Percentiles rank a stretch among this genome's conserved stretches.
Conservation (phyloP, 805 yeast genomes). For the Saccharomycopsis vini region DNA sequence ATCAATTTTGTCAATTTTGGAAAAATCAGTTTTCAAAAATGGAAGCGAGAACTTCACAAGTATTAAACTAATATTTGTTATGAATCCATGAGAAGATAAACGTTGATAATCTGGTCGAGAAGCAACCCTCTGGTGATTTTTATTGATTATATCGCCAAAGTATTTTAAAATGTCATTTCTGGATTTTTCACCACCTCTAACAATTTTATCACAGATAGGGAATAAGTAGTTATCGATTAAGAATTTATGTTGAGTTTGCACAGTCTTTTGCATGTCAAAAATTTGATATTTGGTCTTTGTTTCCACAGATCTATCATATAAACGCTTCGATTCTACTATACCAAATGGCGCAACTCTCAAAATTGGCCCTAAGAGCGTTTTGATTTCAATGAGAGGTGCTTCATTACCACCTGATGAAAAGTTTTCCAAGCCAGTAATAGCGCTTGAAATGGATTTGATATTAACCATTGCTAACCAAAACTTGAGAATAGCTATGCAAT, state of each 20-base stretch:
- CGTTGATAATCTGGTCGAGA: conserved; percentile 63
- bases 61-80: conserved; percentile 65
- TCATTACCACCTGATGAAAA: conserved; percentile 39
- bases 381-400: conserved; percentile 36
- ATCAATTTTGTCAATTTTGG: conserved; percentile 72
- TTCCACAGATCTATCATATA: conserved; percentile 28
- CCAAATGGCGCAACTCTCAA: conserved; percentile 67
- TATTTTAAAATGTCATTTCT: conserved; percentile 57
- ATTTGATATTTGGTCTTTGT: conserved; percentile 34
- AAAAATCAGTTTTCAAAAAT: conserved; percentile 57
- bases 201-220: conserved; percentile 58
- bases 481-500: conserved; percentile 45
- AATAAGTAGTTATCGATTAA: conserved; percentile 52
- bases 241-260: conserved; percentile 55
- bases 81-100: conserved; percentile 70
- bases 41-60: conserved; percentile 73
- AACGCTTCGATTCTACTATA: conserved; percentile 39
- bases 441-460: conserved; percentile 52
- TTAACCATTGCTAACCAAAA: conserved; percentile 49
- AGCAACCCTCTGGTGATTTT: conserved; percentile 81
- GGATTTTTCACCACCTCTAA: conserved; percentile 62
- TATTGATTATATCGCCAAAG: conserved; percentile 66
- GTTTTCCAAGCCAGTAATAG: conserved; percentile 47
- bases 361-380: conserved; percentile 69
- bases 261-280: conserved; percentile 43